A percentile compares a stretch with the other conserved stretches of the same genome.
These are phyloP conservation scores for Yamadazyma sp. DNA, from an alignment of 805 yeast genomes.

Conservation along the genomic window DNA sequence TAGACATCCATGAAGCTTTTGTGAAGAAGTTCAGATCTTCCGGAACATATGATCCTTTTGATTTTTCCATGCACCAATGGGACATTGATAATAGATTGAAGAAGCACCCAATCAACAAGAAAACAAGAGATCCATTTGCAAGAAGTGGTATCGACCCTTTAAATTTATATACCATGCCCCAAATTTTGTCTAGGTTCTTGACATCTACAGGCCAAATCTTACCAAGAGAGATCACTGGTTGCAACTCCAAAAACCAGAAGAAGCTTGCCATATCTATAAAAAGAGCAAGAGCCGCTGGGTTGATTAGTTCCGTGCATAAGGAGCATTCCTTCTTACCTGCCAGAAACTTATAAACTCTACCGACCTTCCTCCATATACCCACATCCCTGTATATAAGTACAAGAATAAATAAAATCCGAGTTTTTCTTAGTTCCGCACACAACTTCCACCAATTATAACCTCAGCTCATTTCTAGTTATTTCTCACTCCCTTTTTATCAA, in stretches of 20 bases:
- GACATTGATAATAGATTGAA: constrained; percentile 46
- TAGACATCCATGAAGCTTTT: constrained; percentile 31
- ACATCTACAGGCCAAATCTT: constrained; percentile 74
- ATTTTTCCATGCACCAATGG: constrained; percentile 62
- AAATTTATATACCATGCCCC: constrained; percentile 72
- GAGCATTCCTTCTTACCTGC: constrained; percentile 49
- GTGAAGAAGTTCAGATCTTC: constrained; percentile 50
- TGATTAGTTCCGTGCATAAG: constrained; percentile 72
- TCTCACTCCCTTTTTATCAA: constrained; percentile 5
- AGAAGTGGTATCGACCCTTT: constrained; percentile 61
- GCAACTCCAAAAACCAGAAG: constrained; percentile 65
- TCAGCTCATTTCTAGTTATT: constrained; percentile 3
- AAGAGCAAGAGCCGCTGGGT: constrained; percentile 77
- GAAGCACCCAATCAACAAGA: constrained; percentile 19
- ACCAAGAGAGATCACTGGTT: constrained; percentile 70
- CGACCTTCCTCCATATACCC: too few relatives aligned
- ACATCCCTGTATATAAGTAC: constrained; percentile 10
- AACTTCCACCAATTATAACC: constrained; percentile 7
- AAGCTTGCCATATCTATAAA: constrained; percentile 73
- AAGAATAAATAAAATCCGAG: too few relatives aligned
- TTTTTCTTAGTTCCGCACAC: too few relatives aligned
- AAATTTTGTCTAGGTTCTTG: constrained; percentile 61
- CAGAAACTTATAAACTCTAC: constrained; percentile 34
- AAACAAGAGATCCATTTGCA: constrained; percentile 41
- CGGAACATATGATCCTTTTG: constrained; percentile 76